Percentiles rank a stretch among this genome's conserved stretches.
Evolutionary conservation across 345 rosid species (phyloP).

Genomic region (Dipteronia sinensis): DNA sequence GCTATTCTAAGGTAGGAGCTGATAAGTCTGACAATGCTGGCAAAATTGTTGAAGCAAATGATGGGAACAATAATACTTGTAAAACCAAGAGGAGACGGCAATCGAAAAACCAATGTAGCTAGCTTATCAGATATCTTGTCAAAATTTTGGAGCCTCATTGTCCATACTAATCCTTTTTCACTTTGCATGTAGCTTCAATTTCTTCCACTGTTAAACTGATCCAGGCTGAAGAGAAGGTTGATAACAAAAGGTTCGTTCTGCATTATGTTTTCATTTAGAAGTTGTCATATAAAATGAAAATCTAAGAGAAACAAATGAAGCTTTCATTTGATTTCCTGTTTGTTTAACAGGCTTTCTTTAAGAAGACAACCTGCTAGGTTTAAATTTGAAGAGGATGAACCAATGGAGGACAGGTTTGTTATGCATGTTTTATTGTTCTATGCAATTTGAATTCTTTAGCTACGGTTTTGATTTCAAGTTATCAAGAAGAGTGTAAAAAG

Average conservation of each 20-base stretch:
- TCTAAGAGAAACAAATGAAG: conserved; percentile 11
- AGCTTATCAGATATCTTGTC: neutral
- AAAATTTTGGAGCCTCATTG: neutral
- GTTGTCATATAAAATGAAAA: neutral
- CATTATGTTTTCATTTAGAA: neutral
- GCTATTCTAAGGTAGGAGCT: conserved; percentile 38
- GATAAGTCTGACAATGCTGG: conserved; percentile 22
- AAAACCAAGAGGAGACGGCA: conserved; percentile 36
- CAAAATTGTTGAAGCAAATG: conserved; percentile 22
- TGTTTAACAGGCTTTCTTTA: conserved; percentile 14
- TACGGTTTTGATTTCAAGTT: neutral
- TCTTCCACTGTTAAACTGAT: conserved; percentile 24
- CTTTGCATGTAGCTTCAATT: conserved; percentile 36
- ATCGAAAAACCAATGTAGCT: conserved; percentile 42
- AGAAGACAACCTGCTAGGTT: conserved; percentile 25
- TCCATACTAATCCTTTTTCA: conserved; percentile 4
- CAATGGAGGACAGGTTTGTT: conserved; percentile 7
- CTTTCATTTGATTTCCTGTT: conserved; percentile 1
- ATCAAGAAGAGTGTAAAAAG: neutral
- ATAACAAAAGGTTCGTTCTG: conserved; percentile 41
- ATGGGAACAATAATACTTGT: conserved; percentile 26
- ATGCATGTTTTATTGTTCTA: neutral
- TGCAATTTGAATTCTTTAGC: neutral
- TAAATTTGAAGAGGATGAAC: conserved; percentile 23
- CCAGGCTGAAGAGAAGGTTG: conserved; percentile 32